Percentiles rank a stretch among this genome's conserved stretches.
Evolutionary conservation across 495 filamentous ascomycete species (phyloP).

Genomic region (Margaritispora aquatica): DNA sequence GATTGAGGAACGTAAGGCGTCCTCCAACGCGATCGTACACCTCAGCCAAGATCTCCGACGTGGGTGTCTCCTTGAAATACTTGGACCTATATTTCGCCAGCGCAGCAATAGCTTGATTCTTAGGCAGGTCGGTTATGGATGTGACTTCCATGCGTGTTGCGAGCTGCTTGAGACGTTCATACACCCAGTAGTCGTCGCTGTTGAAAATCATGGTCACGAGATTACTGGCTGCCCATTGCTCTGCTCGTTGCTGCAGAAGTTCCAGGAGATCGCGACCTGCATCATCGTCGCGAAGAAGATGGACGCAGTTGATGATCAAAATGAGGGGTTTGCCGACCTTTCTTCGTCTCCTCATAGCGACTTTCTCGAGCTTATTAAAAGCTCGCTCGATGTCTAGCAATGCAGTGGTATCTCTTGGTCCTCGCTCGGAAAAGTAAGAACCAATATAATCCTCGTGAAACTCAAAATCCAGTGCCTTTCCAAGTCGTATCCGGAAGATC

Average conservation of each 20-base stretch:
- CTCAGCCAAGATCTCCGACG: slow-evolving; percentile 53
- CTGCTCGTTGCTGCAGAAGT: slow-evolving; percentile 89
- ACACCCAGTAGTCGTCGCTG: slow-evolving; percentile 96
- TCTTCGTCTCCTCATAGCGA: slow-evolving; percentile 64
- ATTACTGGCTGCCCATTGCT: slow-evolving; percentile 88
- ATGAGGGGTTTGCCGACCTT: slow-evolving; percentile 62
- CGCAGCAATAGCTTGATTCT: slow-evolving; percentile 65
- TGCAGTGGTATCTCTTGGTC: slow-evolving; percentile 85
- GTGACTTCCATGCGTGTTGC: slow-evolving; percentile 90
- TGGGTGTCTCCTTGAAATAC: slow-evolving; percentile 56
- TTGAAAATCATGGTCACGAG: slow-evolving; percentile 89
- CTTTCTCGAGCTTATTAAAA: slow-evolving; percentile 96
- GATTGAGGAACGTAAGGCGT: slow-evolving; percentile 75
- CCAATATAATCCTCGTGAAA: slow-evolving; percentile 90
- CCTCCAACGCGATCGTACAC: slow-evolving; percentile 85
- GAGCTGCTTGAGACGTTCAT: slow-evolving; percentile 85
- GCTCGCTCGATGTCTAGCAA: slow-evolving; percentile 92
- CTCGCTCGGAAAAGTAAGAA: slow-evolving; percentile 86
- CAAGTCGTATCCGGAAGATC: slow-evolving; percentile 87
- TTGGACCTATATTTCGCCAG: slow-evolving; percentile 66
- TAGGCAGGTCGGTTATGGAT: slow-evolving; percentile 73
- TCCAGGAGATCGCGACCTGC: slow-evolving; percentile 88
- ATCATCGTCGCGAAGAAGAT: slow-evolving; percentile 84
- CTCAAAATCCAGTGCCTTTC: slow-evolving; percentile 91
- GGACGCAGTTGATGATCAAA: slow-evolving; percentile 85